phyloP scores from a whole-genome alignment of 345 rosid species.

The Leavenworthia alabamica region DNA sequence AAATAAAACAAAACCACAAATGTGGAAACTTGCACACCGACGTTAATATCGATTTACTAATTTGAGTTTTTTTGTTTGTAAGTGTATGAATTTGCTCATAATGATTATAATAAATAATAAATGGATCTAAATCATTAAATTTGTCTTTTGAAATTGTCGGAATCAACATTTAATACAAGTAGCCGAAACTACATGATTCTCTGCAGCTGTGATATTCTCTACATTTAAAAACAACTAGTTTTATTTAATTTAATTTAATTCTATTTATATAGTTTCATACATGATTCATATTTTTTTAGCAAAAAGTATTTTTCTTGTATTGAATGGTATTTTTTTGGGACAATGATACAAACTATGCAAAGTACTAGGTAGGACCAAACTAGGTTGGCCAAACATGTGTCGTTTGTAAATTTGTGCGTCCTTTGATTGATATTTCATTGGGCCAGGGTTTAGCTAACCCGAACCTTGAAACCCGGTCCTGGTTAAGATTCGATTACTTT shows the following conservation, averaged over 20 bases:
- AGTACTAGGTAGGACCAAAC: too few species aligned
- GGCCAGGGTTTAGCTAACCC: too few species aligned
- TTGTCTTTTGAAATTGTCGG: not conserved
- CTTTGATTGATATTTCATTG: too few species aligned
- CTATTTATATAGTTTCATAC: not conserved
- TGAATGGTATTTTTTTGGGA: too few species aligned
- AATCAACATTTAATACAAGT: constrained; percentile 12
- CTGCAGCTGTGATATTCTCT: constrained; percentile 17
- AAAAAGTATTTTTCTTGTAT: too few species aligned
- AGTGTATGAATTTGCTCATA: not conserved
- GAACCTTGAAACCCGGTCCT: too few species aligned
- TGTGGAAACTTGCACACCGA: constrained; percentile 9
- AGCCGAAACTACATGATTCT: constrained; percentile 12
- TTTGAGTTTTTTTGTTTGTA: not conserved
- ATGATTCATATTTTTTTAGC: too few species aligned
- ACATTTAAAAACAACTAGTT: not conserved
- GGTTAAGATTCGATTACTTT: too few species aligned
- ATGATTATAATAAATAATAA: not conserved
- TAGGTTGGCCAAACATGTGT: too few species aligned
- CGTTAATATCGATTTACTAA: constrained; percentile 2
- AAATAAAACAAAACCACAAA: not conserved
- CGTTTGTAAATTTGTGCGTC: too few species aligned
- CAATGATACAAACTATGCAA: too few species aligned
- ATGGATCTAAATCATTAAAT: constrained; percentile 3
- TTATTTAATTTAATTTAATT: not conserved